Base-by-base conservation (phyloP, 1,284 basidiomycete species). In the Papiliotrema flavescens region DNA sequence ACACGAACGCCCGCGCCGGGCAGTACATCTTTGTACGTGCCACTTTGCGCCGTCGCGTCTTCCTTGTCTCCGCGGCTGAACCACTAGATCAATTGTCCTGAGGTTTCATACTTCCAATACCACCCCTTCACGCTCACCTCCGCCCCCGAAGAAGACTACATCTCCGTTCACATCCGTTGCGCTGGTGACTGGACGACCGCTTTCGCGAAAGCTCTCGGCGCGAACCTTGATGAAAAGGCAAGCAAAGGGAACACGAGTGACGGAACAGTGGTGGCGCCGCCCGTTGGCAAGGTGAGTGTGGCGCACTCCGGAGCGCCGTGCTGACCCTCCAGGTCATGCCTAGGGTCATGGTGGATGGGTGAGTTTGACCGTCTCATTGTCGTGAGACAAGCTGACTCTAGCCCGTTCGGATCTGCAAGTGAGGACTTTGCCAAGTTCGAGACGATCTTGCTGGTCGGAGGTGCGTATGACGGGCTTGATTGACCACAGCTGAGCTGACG, bases 41-140 rank as follows among this genome's bases (percentile, higher is more conserved):
- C 14, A 20, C 17, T 15, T 3, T 47, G 35, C 24, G n/a, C n/a
- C n/a, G n/a, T n/a, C n/a, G n/a, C n/a, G n/a, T n/a, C n/a, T n/a
- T n/a, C n/a, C n/a, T n/a, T n/a, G n/a, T n/a, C n/a, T n/a, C n/a
- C n/a, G 28, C 5, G 28, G 28, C 28, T 32, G 28, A 32, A 11
- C 11, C 23, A 13, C 19, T 23, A 35, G 39, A 61, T 65, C 59
- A 72, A 71, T 52, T 75, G 89, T 76, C 91, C 91, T 7, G 88
- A 89, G 72, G 80, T 94, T 37, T 90, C 87, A 11, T 92, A 90
- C 79, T 93, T 88, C 82, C 90, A 94, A 70, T 95, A 90, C 88
- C 69, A 94, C 71, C 90, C 90, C 22, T 93, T 93, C 80, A 93
- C 90, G 17, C 83, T 94, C 60, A 93, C 89, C 23, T 87, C 85